A percentile compares a stretch with the other conserved stretches of the same genome.
Evolutionary conservation across 495 filamentous ascomycete genomes (phyloP).

Genomic region (Usnea hakonensis): DNA sequence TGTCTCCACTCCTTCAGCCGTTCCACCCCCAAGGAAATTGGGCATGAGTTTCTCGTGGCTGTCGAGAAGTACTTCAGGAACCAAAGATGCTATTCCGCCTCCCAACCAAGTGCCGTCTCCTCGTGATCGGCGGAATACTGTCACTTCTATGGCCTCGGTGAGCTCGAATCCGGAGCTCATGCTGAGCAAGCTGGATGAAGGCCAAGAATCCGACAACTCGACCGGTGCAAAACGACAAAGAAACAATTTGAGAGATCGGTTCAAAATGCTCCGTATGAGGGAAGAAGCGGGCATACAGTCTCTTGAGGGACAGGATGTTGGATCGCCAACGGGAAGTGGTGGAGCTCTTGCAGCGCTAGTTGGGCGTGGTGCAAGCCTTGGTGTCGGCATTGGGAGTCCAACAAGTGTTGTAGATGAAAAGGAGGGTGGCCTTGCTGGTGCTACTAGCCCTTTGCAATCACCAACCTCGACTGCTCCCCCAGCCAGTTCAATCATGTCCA

Average conservation of each 20-base stretch:
- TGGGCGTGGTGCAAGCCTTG: slow-evolving; percentile 40
- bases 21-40: slow-evolving; percentile 51
- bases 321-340: slow-evolving; percentile 26
- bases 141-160: slow-evolving; percentile 64
- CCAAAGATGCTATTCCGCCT: slow-evolving; percentile 54
- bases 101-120: slow-evolving; percentile 34
- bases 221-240: slow-evolving; percentile 42
- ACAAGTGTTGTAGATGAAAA: slow-evolving; percentile 48
- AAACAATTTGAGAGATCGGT: slow-evolving; percentile 74
- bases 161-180: slow-evolving; percentile 67
- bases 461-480: slow-evolving; percentile 38
- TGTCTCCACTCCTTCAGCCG: slow-evolving; percentile 33
- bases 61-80: slow-evolving; percentile 58
- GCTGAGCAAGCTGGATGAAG: slow-evolving; percentile 62
- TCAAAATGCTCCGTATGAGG: slow-evolving; percentile 72
- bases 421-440: slow-evolving; percentile 33
- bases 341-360: slow-evolving; percentile 37
- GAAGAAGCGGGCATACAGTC: slow-evolving; percentile 61
- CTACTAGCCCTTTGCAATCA: slow-evolving; percentile 24
- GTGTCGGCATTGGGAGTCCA: slow-evolving; percentile 48
- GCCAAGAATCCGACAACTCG: slow-evolving; percentile 45
- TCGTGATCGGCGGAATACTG: slow-evolving; percentile 56
- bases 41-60: slow-evolving; percentile 81
- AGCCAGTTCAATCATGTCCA: slow-evolving; percentile 37
- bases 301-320: slow-evolving; percentile 40